These are phyloP conservation scores for Ganoderma lucidum DNA, from an alignment of 1,284 basidiomycete species.

Conservation along the genomic window DNA sequence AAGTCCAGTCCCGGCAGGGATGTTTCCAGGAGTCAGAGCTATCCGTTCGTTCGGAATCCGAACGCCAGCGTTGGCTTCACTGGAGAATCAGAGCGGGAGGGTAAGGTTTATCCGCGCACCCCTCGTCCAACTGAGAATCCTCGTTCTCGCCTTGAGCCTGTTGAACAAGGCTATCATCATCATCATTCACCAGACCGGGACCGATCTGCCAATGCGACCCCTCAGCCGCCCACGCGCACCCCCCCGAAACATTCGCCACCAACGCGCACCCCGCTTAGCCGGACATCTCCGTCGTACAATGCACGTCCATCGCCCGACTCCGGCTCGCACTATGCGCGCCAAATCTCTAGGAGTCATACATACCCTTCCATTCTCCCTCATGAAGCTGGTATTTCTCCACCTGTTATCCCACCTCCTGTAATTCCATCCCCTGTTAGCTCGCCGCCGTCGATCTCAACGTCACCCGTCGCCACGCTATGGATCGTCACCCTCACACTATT, in stretches of 20 bases:
- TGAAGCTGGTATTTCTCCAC: not conserved
- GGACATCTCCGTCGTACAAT: conserved; percentile 26
- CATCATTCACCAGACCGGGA: conserved; percentile 17
- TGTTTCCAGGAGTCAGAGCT: conserved; percentile 45
- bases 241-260: conserved; percentile 17
- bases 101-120: conserved; percentile 36
- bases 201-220: conserved; percentile 29
- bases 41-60: conserved; percentile 33
- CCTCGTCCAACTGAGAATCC: conserved; percentile 25
- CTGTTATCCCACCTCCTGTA: conserved; percentile 20
- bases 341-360: conserved; percentile 38
- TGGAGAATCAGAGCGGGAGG: conserved; percentile 34
- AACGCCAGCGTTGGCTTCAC: conserved; percentile 30
- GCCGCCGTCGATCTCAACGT: conserved; percentile 2
- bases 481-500: conserved; percentile 15
- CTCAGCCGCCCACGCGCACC: conserved; percentile 27
- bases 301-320: conserved; percentile 29
- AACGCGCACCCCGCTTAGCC: conserved; percentile 29
- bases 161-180: conserved; percentile 6
- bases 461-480: conserved; percentile 24
- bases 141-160: conserved; percentile 13
- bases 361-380: conserved; percentile 31
- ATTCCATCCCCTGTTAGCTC: conserved; percentile 22
- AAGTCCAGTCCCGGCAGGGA: conserved; percentile 40
- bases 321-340: conserved; percentile 17